Conservation (phyloP, 2,329 filamentous ascomycete species). For the Calycina herbarum region DNA sequence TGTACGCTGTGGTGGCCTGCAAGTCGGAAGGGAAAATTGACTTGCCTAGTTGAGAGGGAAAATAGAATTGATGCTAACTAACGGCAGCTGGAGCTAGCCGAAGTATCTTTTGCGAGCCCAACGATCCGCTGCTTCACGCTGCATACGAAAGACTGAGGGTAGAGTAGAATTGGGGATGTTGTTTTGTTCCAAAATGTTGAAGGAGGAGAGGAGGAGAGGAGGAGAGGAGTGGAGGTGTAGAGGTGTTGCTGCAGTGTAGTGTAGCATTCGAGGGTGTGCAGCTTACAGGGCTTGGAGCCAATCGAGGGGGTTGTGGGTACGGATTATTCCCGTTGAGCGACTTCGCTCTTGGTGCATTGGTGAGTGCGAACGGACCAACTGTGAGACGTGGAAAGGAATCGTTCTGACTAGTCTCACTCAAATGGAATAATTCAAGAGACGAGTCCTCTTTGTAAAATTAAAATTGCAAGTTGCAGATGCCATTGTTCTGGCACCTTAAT, state of each 20-base stretch:
- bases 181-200: not conserved
- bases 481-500: not conserved
- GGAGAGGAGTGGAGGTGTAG: constrained; percentile 3
- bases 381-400: not conserved
- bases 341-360: not conserved
- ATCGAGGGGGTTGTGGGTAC: not conserved
- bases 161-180: constrained; percentile 2
- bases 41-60: constrained; percentile 14
- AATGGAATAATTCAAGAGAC: too few species aligned
- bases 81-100: constrained; percentile 39
- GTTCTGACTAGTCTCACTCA: not conserved
- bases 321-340: constrained; percentile 3
- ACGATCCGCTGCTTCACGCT: constrained; percentile 51
- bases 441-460: not conserved
- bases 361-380: not conserved
- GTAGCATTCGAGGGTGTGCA: not conserved
- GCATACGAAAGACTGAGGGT: constrained; percentile 42
- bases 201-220: not conserved
- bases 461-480: not conserved
- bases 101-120: constrained; percentile 48
- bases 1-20: constrained; percentile 2
- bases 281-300: not conserved
- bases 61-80: constrained; percentile 21
- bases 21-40: constrained; percentile 6
- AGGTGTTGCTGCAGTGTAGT: not conserved